Percentiles rank a stretch among this genome's conserved stretches.
Evolutionary conservation across 2,329 filamentous ascomycete species (phyloP).

Genomic region (Graphiopsis chlorocephala): DNA sequence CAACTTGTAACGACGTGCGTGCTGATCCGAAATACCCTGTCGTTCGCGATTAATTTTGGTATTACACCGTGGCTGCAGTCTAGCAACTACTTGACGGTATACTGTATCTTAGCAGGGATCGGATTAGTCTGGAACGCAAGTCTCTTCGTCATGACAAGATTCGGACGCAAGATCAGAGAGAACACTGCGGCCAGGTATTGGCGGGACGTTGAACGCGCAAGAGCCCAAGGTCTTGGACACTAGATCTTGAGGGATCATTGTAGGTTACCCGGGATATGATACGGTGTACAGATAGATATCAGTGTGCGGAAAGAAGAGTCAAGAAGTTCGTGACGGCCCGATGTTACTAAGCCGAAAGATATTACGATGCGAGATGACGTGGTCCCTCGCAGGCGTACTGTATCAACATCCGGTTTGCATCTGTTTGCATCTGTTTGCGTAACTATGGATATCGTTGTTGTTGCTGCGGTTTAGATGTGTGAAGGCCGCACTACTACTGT

Average conservation of each 20-base stretch:
- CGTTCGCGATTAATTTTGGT: constrained; percentile 50
- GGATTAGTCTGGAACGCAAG: constrained; percentile 41
- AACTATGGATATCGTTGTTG: neutral
- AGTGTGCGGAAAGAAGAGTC: neutral
- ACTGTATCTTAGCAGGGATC: constrained; percentile 44
- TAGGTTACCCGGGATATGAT: neutral
- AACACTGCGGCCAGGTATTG: constrained; percentile 19
- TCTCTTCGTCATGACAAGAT: constrained; percentile 26
- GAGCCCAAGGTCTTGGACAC: constrained; percentile 7
- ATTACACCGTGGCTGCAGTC: constrained; percentile 45
- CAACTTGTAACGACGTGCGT: constrained; percentile 49
- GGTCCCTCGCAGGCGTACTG: too few relatives aligned
- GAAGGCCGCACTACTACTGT: neutral
- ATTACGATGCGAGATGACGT: too few relatives aligned
- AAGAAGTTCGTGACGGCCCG: neutral
- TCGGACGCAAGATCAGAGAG: constrained; percentile 20
- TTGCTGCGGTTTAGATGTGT: neutral
- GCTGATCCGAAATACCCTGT: constrained; percentile 48
- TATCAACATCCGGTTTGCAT: neutral
- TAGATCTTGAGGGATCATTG: neutral
- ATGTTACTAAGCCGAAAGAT: too few relatives aligned
- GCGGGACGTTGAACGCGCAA: constrained; percentile 5
- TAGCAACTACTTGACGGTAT: constrained; percentile 42
- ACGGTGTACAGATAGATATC: neutral
- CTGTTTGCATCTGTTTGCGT: too few relatives aligned